Conservation (phyloP, 2,329 filamentous ascomycete species). For the Mycosphaerella arachidis region DNA sequence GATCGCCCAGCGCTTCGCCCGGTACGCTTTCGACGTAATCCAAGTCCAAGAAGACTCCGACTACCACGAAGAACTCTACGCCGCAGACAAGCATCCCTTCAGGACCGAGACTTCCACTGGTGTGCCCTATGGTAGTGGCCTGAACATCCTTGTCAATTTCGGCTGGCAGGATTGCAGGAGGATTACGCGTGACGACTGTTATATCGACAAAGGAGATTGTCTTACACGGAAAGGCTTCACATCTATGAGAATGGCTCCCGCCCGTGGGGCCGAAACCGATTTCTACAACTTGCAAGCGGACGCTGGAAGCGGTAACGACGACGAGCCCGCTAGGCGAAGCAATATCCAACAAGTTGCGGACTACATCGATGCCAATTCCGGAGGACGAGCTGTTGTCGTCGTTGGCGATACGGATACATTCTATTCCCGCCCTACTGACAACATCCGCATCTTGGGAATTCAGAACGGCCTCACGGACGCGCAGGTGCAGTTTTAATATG, state of each 20-base stretch:
- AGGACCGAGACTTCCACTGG: conserved; percentile 62
- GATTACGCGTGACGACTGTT: conserved; percentile 57
- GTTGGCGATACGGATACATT: conserved; percentile 63
- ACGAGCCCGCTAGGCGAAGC: conserved; percentile 53
- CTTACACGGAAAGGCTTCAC: conserved; percentile 67
- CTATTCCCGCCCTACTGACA: conserved; percentile 57
- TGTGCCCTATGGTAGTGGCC: conserved; percentile 58
- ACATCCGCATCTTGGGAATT: conserved; percentile 47
- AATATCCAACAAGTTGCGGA: conserved; percentile 58
- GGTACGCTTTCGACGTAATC: conserved; percentile 58
- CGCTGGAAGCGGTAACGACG: conserved; percentile 52
- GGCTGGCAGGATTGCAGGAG: conserved; percentile 54
- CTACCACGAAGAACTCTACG: conserved; percentile 61
- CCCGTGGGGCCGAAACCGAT: conserved; percentile 54
- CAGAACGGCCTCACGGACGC: conserved; percentile 53
- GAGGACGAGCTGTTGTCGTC: conserved; percentile 59
- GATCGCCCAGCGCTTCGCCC: conserved; percentile 55
- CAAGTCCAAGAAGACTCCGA: conserved; percentile 67
- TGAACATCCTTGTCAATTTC: conserved; percentile 61
- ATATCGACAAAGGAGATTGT: conserved; percentile 55
- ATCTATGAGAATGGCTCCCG: conserved; percentile 56
- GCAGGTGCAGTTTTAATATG: conserved; percentile 52
- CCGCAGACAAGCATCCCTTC: conserved; percentile 55
- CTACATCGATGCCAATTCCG: conserved; percentile 54
- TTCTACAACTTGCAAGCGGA: conserved; percentile 65